These are phyloP conservation scores for Emydomyces testavorans DNA, from an alignment of 2,329 filamentous ascomycete genomes.

Conservation along the genomic window DNA sequence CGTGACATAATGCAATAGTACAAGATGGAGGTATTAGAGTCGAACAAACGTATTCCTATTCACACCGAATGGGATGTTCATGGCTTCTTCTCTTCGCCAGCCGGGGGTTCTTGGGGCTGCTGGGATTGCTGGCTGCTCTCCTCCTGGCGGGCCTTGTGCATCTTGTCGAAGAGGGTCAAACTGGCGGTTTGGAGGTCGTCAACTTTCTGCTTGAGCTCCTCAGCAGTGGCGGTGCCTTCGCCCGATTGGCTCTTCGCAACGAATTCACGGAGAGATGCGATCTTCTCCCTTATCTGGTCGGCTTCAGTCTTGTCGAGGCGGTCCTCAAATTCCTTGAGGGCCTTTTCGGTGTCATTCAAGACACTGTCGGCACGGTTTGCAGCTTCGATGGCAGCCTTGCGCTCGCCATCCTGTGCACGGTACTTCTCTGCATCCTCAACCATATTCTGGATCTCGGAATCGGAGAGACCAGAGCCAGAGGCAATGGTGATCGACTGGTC, in stretches of 20 bases:
- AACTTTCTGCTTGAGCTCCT: conserved; percentile 96
- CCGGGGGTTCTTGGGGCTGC: conserved; percentile 40
- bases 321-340: conserved; percentile 90
- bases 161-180: conserved; percentile 98
- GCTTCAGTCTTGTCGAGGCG: conserved; percentile 94
- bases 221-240: conserved; percentile 72
- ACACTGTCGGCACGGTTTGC: conserved; percentile 96
- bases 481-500: conserved; percentile 99
- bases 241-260: conserved; percentile 90
- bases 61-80: conserved; percentile 27
- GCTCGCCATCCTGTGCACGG: conserved; percentile 87
- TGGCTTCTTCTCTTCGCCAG: conserved; percentile 61
- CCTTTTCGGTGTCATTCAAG: conserved; percentile 95
- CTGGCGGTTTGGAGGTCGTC: conserved; percentile 94
- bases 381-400: conserved; percentile 87
- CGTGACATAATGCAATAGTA: conserved; percentile 14
- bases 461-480: conserved; percentile 90
- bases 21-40: conserved; percentile 9
- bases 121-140: conserved; percentile 44
- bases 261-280: conserved; percentile 70
- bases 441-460: conserved; percentile 92
- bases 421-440: conserved; percentile 97
- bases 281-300: conserved; percentile 90
- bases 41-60: conserved; percentile 5
- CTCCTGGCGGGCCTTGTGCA: conserved; percentile 88